These are phyloP conservation scores for Immersiporthe knoxdaviesiana DNA, from an alignment of 2,329 filamentous ascomycete genomes.

Conservation along the genomic window DNA sequence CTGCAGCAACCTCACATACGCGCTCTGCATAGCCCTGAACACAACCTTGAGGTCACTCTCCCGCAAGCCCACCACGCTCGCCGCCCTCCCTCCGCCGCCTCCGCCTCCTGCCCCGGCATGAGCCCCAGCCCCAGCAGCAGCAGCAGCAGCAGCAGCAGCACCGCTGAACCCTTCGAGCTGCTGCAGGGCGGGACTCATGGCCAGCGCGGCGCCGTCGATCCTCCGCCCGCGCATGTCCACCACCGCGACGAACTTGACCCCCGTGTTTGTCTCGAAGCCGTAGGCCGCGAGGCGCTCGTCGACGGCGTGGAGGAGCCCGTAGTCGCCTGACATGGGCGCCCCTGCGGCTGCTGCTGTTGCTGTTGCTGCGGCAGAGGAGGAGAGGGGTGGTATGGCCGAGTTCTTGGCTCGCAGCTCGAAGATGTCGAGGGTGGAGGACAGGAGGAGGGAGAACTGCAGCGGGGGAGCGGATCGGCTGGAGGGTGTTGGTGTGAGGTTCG, in stretches of 20 bases:
- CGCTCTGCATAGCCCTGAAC: constrained; percentile 89
- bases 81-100: constrained; percentile 31
- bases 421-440: constrained; percentile 90
- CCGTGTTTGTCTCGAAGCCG: constrained; percentile 95
- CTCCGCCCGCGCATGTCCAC: constrained; percentile 85
- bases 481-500: constrained; percentile 56
- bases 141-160: too few relatives aligned
- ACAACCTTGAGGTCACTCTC: constrained; percentile 90
- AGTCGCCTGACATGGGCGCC: constrained; percentile 73
- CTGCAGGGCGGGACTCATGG: constrained; percentile 23
- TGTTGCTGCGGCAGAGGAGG: constrained; percentile 50
- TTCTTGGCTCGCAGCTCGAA: constrained; percentile 83
- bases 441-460: constrained; percentile 90
- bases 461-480: constrained; percentile 64
- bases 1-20: constrained; percentile 84
- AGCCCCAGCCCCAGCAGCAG: too few relatives aligned
- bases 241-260: constrained; percentile 85
- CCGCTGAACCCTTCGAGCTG: constrained; percentile 18
- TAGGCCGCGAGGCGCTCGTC: constrained; percentile 94
- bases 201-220: constrained; percentile 39
- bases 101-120: background rate
- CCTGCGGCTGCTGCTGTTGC: background rate
- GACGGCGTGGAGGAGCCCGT: constrained; percentile 88
- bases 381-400: constrained; percentile 16
- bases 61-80: constrained; percentile 66